These are phyloP conservation scores for Boletellus ananiceps DNA, from an alignment of 768 basidiomycete species.

Conservation along the genomic window DNA sequence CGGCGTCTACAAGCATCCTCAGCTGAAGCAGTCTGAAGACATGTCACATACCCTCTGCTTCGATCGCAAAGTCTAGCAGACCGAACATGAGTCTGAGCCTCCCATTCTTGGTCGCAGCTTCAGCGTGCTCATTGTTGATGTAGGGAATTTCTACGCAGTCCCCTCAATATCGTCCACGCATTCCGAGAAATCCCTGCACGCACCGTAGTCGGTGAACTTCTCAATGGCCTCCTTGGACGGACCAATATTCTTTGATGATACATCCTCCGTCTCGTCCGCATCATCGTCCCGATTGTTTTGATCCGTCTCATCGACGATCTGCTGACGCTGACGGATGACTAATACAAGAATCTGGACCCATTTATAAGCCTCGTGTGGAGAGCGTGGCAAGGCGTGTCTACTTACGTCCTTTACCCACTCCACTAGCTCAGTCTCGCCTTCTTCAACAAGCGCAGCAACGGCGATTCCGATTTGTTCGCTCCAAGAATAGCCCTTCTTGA, in stretches of 20 bases:
- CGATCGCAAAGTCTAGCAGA: slow-evolving; percentile 64
- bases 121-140: slow-evolving; percentile 65
- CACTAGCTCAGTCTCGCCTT: slow-evolving; percentile 57
- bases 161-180: slow-evolving; percentile 3
- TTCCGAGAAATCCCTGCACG: slow-evolving; percentile 27
- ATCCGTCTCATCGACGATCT: slow-evolving; percentile 60
- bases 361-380: slow-evolving; percentile 18
- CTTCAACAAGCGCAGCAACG: slow-evolving; percentile 67
- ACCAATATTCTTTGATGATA: slow-evolving; percentile 22
- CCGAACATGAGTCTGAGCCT: slow-evolving; percentile 83
- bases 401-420: slow-evolving; percentile 81
- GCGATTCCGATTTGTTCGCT: slow-evolving; percentile 88
- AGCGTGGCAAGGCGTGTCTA: slow-evolving; percentile 19
- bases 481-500: slow-evolving; percentile 86
- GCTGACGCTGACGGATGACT: slow-evolving; percentile 55
- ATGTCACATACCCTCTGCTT: slow-evolving; percentile 54
- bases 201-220: slow-evolving; percentile 75
- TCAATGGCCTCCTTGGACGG: slow-evolving; percentile 67
- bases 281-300: slow-evolving; percentile 37
- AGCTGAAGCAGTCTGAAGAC: slow-evolving; percentile 1
- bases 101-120: slow-evolving; percentile 72
- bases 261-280: slow-evolving; percentile 31
- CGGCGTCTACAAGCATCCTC: slow-evolving; percentile 42
- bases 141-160: slow-evolving; percentile 66
- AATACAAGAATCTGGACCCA: slow-evolving; percentile 51